Base-by-base conservation (phyloP, 257 asterid genomes). In the Solanum pinnatisectum region DNA sequence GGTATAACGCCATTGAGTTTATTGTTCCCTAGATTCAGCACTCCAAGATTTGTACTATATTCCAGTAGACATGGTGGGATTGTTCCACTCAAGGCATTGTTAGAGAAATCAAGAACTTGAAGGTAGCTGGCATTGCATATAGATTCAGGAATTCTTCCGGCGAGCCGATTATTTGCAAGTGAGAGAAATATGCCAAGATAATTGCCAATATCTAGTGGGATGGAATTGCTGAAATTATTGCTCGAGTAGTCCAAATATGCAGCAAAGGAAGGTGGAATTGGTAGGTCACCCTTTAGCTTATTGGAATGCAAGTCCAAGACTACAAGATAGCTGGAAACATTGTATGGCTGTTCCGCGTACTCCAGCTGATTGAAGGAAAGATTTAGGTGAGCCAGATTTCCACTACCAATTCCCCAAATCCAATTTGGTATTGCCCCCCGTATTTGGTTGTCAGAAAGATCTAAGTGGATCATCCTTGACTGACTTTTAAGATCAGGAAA, bases 381-480 rank as follows among this genome's bases (percentile, higher is more conserved):
- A 90, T 94, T 94, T 86, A 94, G 77, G 84, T 90, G 79, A 22
- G 0, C 0, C 4, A 90, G 91, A 2, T 1, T 0, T 87, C 91
- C 91, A 67, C 9, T 37, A 59, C 90, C 92, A 10, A 91, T 56
- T 35, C 59, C 49, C 96, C 98, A 94, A 52, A 94, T 90, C 98
- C 96, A 94, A 42, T 87, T 91, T 13, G 96, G 95, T 36, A 93
- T 79, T 85, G 91, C 88, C n/a, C 95, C 98, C 18, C 0, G 5
- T 7, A 94, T 89, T 77, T 42, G 44, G 79, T 92, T 92, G 74
- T 36, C 87, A 0, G 98, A 94, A 36, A 94, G 92, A 87, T 94
- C 96, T 85, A 94, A 70, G 2, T 67, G 32, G 3, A 6, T 4
- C 68, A 94, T 4, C 15, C 16, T 70, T 14, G 89, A 63, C 22